Percentiles rank a stretch among this genome's conserved stretches.
Evolutionary conservation across 2,329 filamentous ascomycete species (phyloP).

Genomic region (Harringtonia aguacate): DNA sequence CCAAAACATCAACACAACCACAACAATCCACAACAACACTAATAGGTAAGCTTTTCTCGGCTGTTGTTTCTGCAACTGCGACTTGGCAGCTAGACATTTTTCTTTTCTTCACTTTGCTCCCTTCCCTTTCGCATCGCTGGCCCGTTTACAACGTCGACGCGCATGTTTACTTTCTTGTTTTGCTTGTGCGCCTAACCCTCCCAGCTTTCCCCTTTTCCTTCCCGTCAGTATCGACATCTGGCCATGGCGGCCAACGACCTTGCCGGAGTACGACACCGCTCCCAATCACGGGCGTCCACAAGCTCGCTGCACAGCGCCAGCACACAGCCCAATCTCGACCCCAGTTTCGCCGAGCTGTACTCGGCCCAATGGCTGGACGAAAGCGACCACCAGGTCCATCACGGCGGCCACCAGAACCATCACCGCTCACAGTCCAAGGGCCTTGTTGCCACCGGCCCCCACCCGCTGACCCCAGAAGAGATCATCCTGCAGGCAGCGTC

Average conservation of each 20-base stretch:
- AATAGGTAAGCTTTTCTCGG: not conserved
- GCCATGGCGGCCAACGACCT: constrained; percentile 20
- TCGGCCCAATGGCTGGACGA: constrained; percentile 35
- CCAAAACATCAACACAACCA: constrained; percentile 8
- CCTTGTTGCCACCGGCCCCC: constrained; percentile 15
- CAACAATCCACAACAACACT: constrained; percentile 3
- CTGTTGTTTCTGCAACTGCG: not conserved
- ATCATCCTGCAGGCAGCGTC: constrained; percentile 47
- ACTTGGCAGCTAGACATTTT: not conserved
- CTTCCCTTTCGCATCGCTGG: not conserved
- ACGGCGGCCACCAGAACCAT: constrained; percentile 34
- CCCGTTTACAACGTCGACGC: not conserved
- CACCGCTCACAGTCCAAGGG: constrained; percentile 26
- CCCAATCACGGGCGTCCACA: constrained; percentile 44
- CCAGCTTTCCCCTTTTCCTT: not conserved
- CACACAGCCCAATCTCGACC: constrained; percentile 41
- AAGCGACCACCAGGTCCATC: constrained; percentile 29
- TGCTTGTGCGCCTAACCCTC: not conserved
- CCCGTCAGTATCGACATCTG: constrained; percentile 13
- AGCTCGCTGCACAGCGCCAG: constrained; percentile 44
- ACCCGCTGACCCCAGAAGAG: constrained; percentile 45
- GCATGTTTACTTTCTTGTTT: constrained; percentile 1
- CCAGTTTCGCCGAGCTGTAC: constrained; percentile 35
- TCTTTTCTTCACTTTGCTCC: not conserved
- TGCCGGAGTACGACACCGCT: constrained; percentile 35